Evolutionary conservation across 106 monocot genomes (phyloP).

Genomic region (Gastrodia elata): DNA sequence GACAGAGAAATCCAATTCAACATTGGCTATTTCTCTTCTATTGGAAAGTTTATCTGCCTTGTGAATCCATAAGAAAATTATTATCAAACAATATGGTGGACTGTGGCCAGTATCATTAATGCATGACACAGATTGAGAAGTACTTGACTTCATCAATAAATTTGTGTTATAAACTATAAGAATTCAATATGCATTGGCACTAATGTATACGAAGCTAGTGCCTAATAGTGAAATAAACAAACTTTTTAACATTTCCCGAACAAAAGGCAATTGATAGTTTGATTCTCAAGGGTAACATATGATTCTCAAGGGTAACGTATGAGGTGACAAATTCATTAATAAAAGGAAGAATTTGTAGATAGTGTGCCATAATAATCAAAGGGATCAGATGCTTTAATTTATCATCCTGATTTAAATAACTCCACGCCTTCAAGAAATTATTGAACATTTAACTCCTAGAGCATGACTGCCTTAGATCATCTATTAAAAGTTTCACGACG

Average conservation of each 20-base stretch:
- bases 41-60: conserved; percentile 81
- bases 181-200: neutral
- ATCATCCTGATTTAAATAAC: neutral
- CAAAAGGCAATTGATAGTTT: neutral
- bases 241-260: neutral
- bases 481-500: neutral
- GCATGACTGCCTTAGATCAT: neutral
- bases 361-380: neutral
- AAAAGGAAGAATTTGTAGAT: neutral
- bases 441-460: neutral
- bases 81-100: neutral
- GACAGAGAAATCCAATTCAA: conserved; percentile 75
- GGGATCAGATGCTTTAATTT: neutral
- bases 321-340: neutral
- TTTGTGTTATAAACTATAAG: neutral
- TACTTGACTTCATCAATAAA: neutral
- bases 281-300: neutral
- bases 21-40: conserved; percentile 71
- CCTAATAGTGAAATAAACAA: neutral
- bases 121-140: neutral
- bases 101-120: neutral
- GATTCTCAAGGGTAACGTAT: neutral
- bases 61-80: conserved; percentile 8
- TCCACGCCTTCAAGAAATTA: neutral
- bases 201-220: neutral